Evolutionary conservation across 2,329 filamentous ascomycete species (phyloP).

Genomic region (Purpureocillium lavendulum): DNA sequence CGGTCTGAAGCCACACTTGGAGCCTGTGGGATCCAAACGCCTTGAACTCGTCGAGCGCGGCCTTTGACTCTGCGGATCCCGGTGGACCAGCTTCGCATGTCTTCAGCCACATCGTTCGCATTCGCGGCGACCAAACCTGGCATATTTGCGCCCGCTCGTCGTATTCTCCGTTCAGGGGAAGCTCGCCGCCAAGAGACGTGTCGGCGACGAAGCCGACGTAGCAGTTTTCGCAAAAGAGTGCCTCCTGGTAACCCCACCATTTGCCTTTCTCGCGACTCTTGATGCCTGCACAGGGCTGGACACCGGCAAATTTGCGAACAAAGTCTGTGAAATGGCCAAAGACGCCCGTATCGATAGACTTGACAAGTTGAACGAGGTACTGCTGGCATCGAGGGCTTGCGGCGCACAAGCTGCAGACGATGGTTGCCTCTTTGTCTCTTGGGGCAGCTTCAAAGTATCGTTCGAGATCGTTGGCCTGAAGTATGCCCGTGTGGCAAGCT

Average conservation of each 20-base stretch:
- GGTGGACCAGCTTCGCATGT: constrained; percentile 17
- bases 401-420: constrained; percentile 22
- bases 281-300: constrained; percentile 20
- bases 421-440: constrained; percentile 8
- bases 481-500: constrained; percentile 21
- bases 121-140: constrained; percentile 27
- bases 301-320: constrained; percentile 18
- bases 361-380: constrained; percentile 16
- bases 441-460: constrained; percentile 18
- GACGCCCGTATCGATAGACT: constrained; percentile 22
- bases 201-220: constrained; percentile 19
- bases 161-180: constrained; percentile 15
- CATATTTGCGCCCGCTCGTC: constrained; percentile 21
- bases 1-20: constrained; percentile 18
- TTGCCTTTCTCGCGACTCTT: constrained; percentile 12
- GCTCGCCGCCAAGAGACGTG: constrained; percentile 14
- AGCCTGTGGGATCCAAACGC: constrained; percentile 16
- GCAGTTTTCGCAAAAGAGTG: constrained; percentile 24
- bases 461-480: constrained; percentile 15
- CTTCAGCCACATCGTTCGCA: constrained; percentile 25
- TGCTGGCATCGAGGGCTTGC: constrained; percentile 13
- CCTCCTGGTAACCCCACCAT: constrained; percentile 27
- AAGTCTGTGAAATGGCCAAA: constrained; percentile 19
- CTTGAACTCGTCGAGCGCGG: constrained; percentile 16
- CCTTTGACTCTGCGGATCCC: constrained; percentile 15